Evolutionary conservation across 108 stramenopile genomes (phyloP).

Genomic region (Skeletonema costatum): DNA sequence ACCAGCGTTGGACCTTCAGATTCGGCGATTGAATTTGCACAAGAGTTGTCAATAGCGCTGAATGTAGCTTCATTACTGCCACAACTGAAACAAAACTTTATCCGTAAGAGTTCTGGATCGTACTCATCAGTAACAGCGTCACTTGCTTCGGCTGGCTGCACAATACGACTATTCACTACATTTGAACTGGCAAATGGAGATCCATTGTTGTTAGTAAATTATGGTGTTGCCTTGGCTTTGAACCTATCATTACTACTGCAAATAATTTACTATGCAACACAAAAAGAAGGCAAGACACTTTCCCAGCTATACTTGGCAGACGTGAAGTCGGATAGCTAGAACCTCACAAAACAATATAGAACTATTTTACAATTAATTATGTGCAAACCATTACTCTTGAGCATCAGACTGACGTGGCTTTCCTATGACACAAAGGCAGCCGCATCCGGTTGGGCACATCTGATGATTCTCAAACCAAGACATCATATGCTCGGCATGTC

Average conservation of each 20-base stretch:
- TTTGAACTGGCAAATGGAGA: conserved; percentile 46
- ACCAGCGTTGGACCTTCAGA: conserved; percentile 15
- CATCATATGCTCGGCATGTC: conserved; percentile 72
- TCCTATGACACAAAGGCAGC: conserved; percentile 38
- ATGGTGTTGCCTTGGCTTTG: conserved; percentile 34
- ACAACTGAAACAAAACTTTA: conserved; percentile 45
- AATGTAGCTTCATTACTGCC: conserved; percentile 50
- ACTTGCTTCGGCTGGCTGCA: conserved; percentile 47
- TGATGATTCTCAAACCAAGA: conserved; percentile 66
- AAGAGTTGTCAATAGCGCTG: conserved; percentile 40
- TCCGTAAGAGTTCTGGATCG: conserved; percentile 27
- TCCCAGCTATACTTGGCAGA: conserved; percentile 19
- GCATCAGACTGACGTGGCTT: not conserved
- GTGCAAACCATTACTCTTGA: not conserved
- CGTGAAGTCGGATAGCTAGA: not conserved
- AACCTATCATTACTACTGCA: conserved; percentile 49
- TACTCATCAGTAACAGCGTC: conserved; percentile 54
- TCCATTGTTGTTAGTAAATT: conserved; percentile 43
- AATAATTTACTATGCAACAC: conserved; percentile 45
- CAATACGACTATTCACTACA: conserved; percentile 54
- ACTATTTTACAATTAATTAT: not conserved
- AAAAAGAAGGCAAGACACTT: conserved; percentile 43
- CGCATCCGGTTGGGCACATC: conserved; percentile 82
- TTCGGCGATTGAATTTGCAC: conserved; percentile 34
- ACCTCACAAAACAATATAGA: no score